A percentile compares a stretch with the other conserved stretches of the same genome.
These are phyloP conservation scores for Apiospora arundinis DNA, from an alignment of 2,329 filamentous ascomycete species.

Conservation along the genomic window DNA sequence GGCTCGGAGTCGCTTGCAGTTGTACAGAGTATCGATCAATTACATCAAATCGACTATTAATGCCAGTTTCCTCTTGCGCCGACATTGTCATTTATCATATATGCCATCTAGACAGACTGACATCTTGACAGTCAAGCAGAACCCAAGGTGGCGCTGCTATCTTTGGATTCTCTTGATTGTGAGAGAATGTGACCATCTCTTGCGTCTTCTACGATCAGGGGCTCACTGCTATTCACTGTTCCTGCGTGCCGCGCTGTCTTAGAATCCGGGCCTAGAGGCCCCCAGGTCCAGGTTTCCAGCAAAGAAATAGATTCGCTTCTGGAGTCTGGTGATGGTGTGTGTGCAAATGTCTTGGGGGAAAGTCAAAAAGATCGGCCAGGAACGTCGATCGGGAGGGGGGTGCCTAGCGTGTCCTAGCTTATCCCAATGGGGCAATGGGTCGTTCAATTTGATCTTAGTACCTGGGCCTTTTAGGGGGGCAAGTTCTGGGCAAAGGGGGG, in stretches of 20 bases:
- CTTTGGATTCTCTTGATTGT: too few species aligned
- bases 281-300: background rate
- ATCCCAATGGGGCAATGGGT: conserved; percentile 10
- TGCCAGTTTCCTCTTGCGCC: background rate
- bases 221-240: background rate
- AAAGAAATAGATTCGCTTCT: background rate
- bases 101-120: background rate
- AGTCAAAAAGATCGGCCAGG: conserved; percentile 9
- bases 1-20: too few species aligned
- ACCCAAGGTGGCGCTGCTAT: background rate
- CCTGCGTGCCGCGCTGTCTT: background rate
- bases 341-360: conserved; percentile 11
- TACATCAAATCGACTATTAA: background rate
- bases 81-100: background rate
- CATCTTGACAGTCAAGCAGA: too few species aligned
- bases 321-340: background rate
- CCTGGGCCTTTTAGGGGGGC: too few species aligned
- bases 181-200: background rate
- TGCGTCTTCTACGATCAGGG: background rate
- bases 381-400: conserved; percentile 15
- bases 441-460: background rate
- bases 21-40: too few species aligned
- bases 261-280: background rate
- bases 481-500: too few species aligned
- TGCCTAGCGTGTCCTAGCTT: background rate